phyloP scores from a whole-genome alignment of 2,329 filamentous ascomycete genomes.

The Scedosporium dehoogii region DNA sequence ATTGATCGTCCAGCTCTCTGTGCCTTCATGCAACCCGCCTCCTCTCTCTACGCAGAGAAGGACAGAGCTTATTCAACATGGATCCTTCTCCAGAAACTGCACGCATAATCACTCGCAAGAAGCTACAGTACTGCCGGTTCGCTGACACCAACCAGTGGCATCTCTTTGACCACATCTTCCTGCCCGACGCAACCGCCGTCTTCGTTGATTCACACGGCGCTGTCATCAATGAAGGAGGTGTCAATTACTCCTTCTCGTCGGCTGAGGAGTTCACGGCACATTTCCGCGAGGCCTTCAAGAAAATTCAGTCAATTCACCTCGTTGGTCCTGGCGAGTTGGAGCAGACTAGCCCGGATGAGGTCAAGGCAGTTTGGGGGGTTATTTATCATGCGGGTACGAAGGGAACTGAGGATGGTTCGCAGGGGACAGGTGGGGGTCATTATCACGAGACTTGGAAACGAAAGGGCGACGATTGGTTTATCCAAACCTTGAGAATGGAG shows the following conservation, averaged over 20 bases:
- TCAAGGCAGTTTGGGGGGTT: conserved; percentile 9
- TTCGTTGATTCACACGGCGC: conserved; percentile 3
- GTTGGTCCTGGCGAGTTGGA: conserved; percentile 6
- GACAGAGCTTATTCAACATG: background rate
- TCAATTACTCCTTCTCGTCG: conserved; percentile 2
- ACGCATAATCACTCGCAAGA: conserved; percentile 11
- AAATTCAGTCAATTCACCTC: conserved; percentile 5
- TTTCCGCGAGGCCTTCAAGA: background rate
- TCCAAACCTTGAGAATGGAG: conserved; percentile 8
- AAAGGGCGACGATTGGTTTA: conserved; percentile 9
- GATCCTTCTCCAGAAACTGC: conserved; percentile 5
- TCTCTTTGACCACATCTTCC: conserved; percentile 8
- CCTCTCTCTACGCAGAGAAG: no score
- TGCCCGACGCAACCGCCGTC: conserved; percentile 8
- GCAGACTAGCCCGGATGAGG: conserved; percentile 9
- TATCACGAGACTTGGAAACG: conserved; percentile 10
- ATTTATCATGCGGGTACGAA: conserved; percentile 4
- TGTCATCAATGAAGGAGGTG: background rate
- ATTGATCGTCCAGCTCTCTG: no score
- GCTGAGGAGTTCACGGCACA: conserved; percentile 6
- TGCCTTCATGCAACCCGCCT: no score
- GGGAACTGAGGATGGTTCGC: conserved; percentile 1
- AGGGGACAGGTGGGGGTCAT: conserved; percentile 7
- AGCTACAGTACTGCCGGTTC: conserved; percentile 10
- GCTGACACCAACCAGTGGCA: conserved; percentile 9